Evolutionary conservation across 148 eudicot genomes (phyloP), one percentile per base, ranked within the genome.

Genomic region (Polygonum aviculare): DNA sequence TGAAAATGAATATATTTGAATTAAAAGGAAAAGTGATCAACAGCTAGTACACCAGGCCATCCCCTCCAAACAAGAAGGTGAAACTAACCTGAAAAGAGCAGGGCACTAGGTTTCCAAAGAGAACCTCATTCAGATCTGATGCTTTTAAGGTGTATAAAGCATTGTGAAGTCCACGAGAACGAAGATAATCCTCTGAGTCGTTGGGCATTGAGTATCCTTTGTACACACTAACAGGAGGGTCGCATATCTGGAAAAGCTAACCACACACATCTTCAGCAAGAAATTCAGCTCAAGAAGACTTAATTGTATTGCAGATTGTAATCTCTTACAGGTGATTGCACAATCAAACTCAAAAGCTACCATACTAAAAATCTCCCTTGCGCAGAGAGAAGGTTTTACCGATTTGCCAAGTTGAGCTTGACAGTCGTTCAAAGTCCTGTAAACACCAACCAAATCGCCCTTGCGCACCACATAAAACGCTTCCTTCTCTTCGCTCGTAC

Each of bases 111-210:
- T 83, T 73, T 73, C 98, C 98, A 75, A 94, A 94, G 59, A 94
- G 84, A 72, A 83, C 92, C 57, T 78, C 87, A 69, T 85, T 88
- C 26, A 90, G 72, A 87, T 94, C 98, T 69, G 87, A 82, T 80
- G 98, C 98, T 81, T 83, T 86, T 75, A 94, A 87, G 75, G 93
- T 85, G 81, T 91, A 94, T 8, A 94, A 84, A 59, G 97, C 97
- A 84, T 91, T 87, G 75, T 89, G 86, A 65, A 94, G 90, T 59
- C 98, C 98, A 55, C 85, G 77, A 45, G 93, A 85, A 14, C 67
- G 76, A 54, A 94, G 88, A 86, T 90, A 84, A 49, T 88, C 86
- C 82, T 86, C 93, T 11, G 95, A 75, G 76, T 88, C 94, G 80
- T 90, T 86, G 38, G 91, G 84, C 83, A 94, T 79, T 10, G 84